Conservation (phyloP, 2,329 filamentous ascomycete genomes). For the Colletotrichum lentis region DNA sequence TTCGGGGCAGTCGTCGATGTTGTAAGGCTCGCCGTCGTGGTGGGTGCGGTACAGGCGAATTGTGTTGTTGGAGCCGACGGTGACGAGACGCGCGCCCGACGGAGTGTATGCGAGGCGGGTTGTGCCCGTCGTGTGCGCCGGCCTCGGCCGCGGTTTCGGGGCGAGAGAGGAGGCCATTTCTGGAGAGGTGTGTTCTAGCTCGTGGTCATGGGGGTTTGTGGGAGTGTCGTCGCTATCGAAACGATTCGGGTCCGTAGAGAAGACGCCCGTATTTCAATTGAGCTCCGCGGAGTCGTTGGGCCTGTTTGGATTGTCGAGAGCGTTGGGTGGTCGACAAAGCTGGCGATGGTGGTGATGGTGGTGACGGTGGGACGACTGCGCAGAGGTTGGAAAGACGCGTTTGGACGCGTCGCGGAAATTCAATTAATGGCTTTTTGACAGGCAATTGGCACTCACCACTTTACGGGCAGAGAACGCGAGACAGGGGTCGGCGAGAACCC, state of each 20-base stretch:
- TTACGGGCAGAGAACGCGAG: background rate
- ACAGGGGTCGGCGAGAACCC: slow-evolving; percentile 4
- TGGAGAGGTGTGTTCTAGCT: background rate
- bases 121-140: slow-evolving; percentile 82
- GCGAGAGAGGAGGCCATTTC: slow-evolving; percentile 49
- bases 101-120: slow-evolving; percentile 92
- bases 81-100: slow-evolving; percentile 85
- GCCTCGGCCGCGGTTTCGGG: slow-evolving; percentile 67
- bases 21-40: slow-evolving; percentile 89
- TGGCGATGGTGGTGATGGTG: background rate
- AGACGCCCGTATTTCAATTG: background rate
- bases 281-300: background rate
- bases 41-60: slow-evolving; percentile 92
- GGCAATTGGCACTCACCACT: background rate
- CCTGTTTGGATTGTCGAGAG: background rate
- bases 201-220: background rate
- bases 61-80: slow-evolving; percentile 91
- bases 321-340: background rate
- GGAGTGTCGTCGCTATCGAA: background rate
- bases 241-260: background rate
- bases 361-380: background rate
- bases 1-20: slow-evolving; percentile 90
- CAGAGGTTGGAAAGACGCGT: slow-evolving; percentile 48
- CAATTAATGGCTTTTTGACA: slow-evolving; percentile 44
- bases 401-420: slow-evolving; percentile 49